Conservation (phyloP, 768 basidiomycete genomes). For the Phanerodontia chrysosporium region DNA sequence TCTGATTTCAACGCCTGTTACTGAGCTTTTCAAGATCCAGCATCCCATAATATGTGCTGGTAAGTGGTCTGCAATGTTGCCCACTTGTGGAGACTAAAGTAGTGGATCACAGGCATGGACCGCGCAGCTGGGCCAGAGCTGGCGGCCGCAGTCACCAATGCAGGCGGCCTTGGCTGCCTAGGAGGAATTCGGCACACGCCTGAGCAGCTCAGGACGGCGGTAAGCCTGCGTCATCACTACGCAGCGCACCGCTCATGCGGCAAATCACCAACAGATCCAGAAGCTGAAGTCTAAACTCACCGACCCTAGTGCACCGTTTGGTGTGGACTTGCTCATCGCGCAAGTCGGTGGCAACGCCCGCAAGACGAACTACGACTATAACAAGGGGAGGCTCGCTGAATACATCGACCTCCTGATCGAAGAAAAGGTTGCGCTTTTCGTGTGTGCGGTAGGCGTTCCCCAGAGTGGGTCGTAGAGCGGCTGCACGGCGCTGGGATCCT, state of each 20-base stretch:
- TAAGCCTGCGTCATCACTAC: constrained; percentile 19
- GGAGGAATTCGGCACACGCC: constrained; percentile 87
- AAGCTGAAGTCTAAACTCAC: neutral
- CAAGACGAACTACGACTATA: constrained; percentile 92
- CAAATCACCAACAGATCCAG: neutral
- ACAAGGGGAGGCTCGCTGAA: constrained; percentile 73
- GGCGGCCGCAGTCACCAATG: constrained; percentile 91
- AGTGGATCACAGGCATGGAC: constrained; percentile 46
- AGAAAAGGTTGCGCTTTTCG: constrained; percentile 79
- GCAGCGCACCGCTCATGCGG: neutral
- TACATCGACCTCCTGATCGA: constrained; percentile 86
- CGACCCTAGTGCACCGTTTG: constrained; percentile 32
- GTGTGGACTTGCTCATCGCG: constrained; percentile 84
- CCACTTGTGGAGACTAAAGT: no score
- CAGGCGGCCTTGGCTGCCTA: constrained; percentile 89
- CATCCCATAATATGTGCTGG: constrained; percentile 87
- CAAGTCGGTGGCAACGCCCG: constrained; percentile 79
- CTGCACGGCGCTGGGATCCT: constrained; percentile 78
- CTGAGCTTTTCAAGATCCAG: constrained; percentile 82
- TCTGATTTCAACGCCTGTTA: constrained; percentile 77
- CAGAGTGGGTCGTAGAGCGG: constrained; percentile 66
- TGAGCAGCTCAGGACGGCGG: constrained; percentile 74
- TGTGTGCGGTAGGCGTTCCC: constrained; percentile 88
- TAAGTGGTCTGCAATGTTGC: constrained; percentile 21
- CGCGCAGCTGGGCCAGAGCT: constrained; percentile 75